A percentile compares a stretch with the other conserved stretches of the same genome.
phyloP scores from a whole-genome alignment of 805 yeast species.

The Saturnispora saitoi region DNA sequence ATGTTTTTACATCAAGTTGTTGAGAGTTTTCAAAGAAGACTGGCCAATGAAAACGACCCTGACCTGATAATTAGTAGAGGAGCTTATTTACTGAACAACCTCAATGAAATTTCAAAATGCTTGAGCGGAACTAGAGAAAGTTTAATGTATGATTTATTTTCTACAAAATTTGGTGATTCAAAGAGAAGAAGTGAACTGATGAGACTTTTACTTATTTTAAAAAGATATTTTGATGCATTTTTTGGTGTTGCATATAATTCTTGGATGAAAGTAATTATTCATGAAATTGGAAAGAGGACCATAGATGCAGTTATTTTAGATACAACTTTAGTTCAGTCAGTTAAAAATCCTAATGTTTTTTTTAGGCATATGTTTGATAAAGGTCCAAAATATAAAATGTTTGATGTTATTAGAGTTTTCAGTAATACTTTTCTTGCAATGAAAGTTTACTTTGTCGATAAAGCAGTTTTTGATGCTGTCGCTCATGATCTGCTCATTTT shows the following conservation, averaged over 20 bases:
- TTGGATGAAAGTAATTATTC: constrained; percentile 11
- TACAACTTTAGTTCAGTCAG: background rate
- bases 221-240: constrained; percentile 14
- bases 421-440: constrained; percentile 9
- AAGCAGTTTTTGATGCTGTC: constrained; percentile 4
- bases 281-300: constrained; percentile 6
- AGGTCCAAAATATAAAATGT: constrained; percentile 9
- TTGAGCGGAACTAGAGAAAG: constrained; percentile 5
- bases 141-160: constrained; percentile 11
- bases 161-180: constrained; percentile 1
- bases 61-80: constrained; percentile 7
- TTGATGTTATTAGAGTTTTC: constrained; percentile 10
- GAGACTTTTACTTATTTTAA: constrained; percentile 11
- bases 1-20: constrained; percentile 80
- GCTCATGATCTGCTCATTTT: constrained; percentile 8
- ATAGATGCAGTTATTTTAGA: constrained; percentile 10
- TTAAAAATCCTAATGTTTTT: constrained; percentile 1
- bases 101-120: constrained; percentile 9
- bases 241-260: constrained; percentile 12
- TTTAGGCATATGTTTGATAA: constrained; percentile 5
- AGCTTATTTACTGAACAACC: constrained; percentile 13
- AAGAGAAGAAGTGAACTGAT: constrained; percentile 11
- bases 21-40: constrained; percentile 64
- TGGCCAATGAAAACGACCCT: constrained; percentile 3
- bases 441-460: constrained; percentile 9